Conservation (phyloP, 148 eudicot genomes). For the Dysphania ambrosioides region DNA sequence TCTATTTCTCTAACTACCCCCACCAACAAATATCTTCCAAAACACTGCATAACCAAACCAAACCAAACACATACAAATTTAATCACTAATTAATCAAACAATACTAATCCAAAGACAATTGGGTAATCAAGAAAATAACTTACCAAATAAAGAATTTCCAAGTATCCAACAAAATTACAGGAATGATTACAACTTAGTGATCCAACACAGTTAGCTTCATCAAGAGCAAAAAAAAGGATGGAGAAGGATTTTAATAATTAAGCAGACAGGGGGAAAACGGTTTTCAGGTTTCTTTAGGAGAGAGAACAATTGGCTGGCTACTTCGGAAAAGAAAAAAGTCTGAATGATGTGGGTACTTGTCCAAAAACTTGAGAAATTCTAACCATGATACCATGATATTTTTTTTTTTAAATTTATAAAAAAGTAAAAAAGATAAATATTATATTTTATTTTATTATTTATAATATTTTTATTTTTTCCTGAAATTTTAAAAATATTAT, state of each 20-base stretch:
- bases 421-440: no score
- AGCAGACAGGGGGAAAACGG: slow-evolving; percentile 19
- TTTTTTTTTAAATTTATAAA: no score
- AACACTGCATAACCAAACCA: slow-evolving; percentile 35
- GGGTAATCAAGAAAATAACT: slow-evolving; percentile 30
- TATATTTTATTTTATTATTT: no score
- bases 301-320: slow-evolving; percentile 21
- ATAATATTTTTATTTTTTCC: no score
- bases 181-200: slow-evolving; percentile 21
- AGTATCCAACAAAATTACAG: neutral
- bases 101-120: slow-evolving; percentile 5
- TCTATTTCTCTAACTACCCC: slow-evolving; percentile 31
- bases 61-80: slow-evolving; percentile 2
- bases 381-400: no score
- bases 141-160: slow-evolving; percentile 21
- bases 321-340: slow-evolving; percentile 8
- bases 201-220: slow-evolving; percentile 11
- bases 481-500: no score
- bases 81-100: slow-evolving; percentile 23
- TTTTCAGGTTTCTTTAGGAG: slow-evolving; percentile 25
- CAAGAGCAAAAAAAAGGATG: neutral
- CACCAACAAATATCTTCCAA: slow-evolving; percentile 21
- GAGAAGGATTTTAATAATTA: slow-evolving; percentile 11
- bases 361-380: no score
- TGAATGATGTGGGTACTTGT: slow-evolving; percentile 15